Evolutionary conservation across 805 yeast species (phyloP), one percentile per base, ranked within the genome.

Genomic region (Clavispora vitiphila): DNA sequence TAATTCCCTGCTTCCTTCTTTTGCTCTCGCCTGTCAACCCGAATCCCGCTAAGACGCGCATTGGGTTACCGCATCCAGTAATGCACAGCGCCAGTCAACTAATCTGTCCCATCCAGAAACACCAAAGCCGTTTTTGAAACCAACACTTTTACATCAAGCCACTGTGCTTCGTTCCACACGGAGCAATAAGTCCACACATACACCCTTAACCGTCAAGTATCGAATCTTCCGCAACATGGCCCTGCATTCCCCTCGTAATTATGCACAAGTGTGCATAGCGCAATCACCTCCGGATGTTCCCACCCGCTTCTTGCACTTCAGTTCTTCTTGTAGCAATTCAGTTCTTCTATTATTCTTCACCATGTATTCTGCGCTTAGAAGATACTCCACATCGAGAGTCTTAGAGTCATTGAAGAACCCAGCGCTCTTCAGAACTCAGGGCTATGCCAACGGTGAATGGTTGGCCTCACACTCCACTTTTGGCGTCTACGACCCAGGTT

Each of bases 391-490:
- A 10, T 15, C 35, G 15, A 9, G 32, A 8, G 38, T 49, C 16
- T 11, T 36, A 3, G 34, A 37, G 14, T 39, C 43, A 26, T 47
- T 77, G 42, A 69, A 69, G 39, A 78, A 80, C 55, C 62, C 65
- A 19, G 68, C 69, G n/a, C 67, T 84, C 27, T 48, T 83, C 43
- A 69, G 71, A 57, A 74, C 80, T n/a, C 74, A 78, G 39, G 83
- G 83, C 3, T 77, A 66, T 50, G 68, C 86, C 60, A 79, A 86
- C 54, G 96, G 96, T 31, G 66, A 80, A 52, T 89, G 96, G 95
- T 58, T 78, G 25, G 53, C 64, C 21, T 62, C 76, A 5, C 45
- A 60, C 11, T 60, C 70, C 11, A 58, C 67, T 7, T 89, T 88
- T 59, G 64, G 71, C 3, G 95, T 90, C 14, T 60, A 63, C 11